These are phyloP conservation scores for Marasmius fiardii DNA, from an alignment of 1,284 basidiomycete genomes.

Conservation along the genomic window DNA sequence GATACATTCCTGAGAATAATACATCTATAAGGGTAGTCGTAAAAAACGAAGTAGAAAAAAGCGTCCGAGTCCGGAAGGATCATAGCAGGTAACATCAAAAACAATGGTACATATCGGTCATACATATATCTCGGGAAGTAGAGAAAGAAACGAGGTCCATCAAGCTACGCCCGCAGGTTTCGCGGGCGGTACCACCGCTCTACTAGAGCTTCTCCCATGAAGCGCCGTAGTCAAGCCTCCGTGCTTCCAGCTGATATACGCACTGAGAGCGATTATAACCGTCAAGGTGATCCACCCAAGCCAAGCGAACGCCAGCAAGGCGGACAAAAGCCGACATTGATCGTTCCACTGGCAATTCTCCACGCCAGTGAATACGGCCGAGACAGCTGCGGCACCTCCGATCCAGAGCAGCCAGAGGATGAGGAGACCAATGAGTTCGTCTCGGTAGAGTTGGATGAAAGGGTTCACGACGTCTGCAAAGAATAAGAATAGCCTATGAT, in stretches of 20 bases:
- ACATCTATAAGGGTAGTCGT: too few relatives aligned
- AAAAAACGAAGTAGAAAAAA: too few relatives aligned
- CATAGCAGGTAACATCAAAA: too few relatives aligned
- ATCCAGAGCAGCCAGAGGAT: conserved; percentile 15
- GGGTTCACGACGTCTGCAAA: conserved; percentile 1
- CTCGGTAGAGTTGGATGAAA: conserved; percentile 5
- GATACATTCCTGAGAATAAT: too few relatives aligned
- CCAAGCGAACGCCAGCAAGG: neutral
- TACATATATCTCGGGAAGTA: too few relatives aligned
- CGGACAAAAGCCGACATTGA: neutral
- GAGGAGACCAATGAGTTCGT: conserved; percentile 8
- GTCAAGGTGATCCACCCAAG: neutral
- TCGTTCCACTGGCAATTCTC: neutral
- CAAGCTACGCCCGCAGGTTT: too few relatives aligned
- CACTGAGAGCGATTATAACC: neutral
- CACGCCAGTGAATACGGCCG: neutral
- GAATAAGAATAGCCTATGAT: conserved; percentile 7
- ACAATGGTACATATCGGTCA: too few relatives aligned
- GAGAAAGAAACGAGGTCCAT: too few relatives aligned
- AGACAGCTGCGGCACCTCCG: conserved; percentile 10
- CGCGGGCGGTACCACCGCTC: neutral
- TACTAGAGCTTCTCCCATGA: neutral
- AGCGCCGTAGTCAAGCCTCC: neutral
- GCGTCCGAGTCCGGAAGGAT: too few relatives aligned
- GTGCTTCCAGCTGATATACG: neutral